Conservation (phyloP, 306 rosid species). For the Purshia tridentata region DNA sequence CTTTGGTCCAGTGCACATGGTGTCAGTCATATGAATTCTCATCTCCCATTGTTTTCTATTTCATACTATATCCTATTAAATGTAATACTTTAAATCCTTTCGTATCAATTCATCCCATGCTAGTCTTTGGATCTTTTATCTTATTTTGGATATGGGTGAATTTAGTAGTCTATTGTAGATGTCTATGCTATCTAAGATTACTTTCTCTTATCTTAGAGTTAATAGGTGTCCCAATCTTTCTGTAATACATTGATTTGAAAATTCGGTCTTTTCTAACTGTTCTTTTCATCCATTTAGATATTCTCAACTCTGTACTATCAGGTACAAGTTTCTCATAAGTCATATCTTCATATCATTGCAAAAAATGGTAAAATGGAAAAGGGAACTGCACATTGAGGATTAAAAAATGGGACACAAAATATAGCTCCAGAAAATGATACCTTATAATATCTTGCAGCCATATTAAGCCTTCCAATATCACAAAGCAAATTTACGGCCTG, state of each 20-base stretch:
- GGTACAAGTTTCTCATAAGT: no score
- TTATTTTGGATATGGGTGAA: background rate
- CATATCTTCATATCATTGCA: background rate
- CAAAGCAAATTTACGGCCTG: conserved; percentile 74
- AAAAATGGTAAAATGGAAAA: background rate
- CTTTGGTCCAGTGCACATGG: background rate
- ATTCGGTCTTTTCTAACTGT: no score
- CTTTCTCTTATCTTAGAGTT: background rate
- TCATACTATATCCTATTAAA: background rate
- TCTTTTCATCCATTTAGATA: no score
- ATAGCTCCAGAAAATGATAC: conserved; percentile 33
- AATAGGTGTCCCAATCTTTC: background rate
- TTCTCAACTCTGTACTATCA: no score
- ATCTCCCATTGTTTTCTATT: background rate
- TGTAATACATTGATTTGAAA: background rate
- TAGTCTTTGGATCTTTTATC: background rate
- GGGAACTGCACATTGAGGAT: background rate
- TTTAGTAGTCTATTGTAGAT: background rate
- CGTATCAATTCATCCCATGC: background rate
- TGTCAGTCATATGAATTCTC: background rate
- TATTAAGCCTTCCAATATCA: conserved; percentile 95
- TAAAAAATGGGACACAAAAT: conserved; percentile 1
- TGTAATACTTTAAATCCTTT: background rate
- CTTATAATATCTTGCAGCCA: conserved; percentile 97
- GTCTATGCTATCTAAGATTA: background rate